A percentile compares a stretch with the other conserved stretches of the same genome.
These are phyloP conservation scores for Hygrocybe coccinea DNA, from an alignment of 768 basidiomycete genomes.

Conservation along the genomic window DNA sequence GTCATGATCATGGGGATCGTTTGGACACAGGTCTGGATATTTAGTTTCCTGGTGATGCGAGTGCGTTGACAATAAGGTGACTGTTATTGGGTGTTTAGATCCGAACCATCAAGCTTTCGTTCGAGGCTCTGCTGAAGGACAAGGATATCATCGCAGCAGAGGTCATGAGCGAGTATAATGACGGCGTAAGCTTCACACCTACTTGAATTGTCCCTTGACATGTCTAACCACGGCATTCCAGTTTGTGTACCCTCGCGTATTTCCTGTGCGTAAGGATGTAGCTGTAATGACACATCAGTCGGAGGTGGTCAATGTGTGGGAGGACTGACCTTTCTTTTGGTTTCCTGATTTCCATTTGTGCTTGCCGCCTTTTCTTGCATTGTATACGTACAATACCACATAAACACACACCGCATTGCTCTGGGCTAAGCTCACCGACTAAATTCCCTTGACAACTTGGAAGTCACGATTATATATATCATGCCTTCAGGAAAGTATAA, in stretches of 20 bases:
- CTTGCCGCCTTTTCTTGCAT: too few species aligned
- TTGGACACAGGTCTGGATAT: conserved; percentile 57
- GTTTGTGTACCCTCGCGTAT: conserved; percentile 82
- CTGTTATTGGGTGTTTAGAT: too few species aligned
- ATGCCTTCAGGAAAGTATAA: neutral
- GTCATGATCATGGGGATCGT: conserved; percentile 62
- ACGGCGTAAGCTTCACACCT: conserved; percentile 47
- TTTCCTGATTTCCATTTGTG: too few species aligned
- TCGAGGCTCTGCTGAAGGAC: conserved; percentile 67
- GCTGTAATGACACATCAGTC: conserved; percentile 83
- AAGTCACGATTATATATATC: too few species aligned
- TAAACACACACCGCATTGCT: too few species aligned
- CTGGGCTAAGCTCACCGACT: too few species aligned
- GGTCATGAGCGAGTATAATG: conserved; percentile 80
- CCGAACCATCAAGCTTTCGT: conserved; percentile 48
- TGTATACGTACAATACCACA: neutral
- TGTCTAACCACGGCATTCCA: conserved; percentile 26
- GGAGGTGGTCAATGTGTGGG: conserved; percentile 64
- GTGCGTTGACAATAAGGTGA: too few species aligned
- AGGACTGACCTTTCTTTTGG: conserved; percentile 25
- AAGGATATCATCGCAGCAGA: conserved; percentile 69
- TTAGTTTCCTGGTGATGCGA: too few species aligned
- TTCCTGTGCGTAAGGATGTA: conserved; percentile 70
- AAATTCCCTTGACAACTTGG: too few species aligned
- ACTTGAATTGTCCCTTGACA: neutral